phyloP scores from a whole-genome alignment of 2,329 filamentous ascomycete genomes.

The Rhinocladiella similis region DNA sequence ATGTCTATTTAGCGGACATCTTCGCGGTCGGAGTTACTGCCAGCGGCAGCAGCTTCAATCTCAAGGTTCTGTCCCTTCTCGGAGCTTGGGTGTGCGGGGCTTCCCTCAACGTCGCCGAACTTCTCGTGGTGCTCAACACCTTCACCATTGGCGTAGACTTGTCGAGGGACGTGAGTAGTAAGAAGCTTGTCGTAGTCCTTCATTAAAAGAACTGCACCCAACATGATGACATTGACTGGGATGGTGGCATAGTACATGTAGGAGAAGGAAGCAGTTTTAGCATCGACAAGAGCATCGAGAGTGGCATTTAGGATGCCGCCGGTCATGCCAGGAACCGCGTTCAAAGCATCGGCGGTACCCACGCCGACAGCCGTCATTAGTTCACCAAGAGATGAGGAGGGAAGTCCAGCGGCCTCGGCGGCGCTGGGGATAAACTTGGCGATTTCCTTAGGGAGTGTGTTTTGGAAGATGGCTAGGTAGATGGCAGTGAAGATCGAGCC shows the following conservation, averaged over 20 bases:
- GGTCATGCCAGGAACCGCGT: not conserved
- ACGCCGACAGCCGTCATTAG: not conserved
- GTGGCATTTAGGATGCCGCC: not conserved
- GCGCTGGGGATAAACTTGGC: not conserved
- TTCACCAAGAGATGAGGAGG: not conserved
- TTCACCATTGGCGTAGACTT: not conserved
- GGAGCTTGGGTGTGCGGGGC: not conserved
- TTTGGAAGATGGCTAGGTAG: not conserved
- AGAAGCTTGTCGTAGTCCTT: not conserved
- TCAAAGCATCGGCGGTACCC: not conserved
- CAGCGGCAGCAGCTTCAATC: not conserved
- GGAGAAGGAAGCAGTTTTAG: not conserved
- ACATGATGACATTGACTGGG: not conserved
- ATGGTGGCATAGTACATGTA: constrained; percentile 1
- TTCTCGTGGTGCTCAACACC: constrained; percentile 2
- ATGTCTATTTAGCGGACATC: no score
- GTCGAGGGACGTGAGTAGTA: not conserved
- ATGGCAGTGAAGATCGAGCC: not conserved
- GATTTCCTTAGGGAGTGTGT: not conserved
- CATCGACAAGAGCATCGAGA: not conserved
- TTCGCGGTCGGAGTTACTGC: not conserved
- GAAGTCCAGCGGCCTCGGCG: not conserved
- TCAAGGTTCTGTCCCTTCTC: constrained; percentile 1
- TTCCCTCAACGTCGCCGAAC: constrained; percentile 1
- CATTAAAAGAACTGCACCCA: not conserved